Evolutionary conservation across 2,329 filamentous ascomycete species (phyloP), one percentile per base, ranked within the genome.

Genomic region (Lachnum nothofagi): DNA sequence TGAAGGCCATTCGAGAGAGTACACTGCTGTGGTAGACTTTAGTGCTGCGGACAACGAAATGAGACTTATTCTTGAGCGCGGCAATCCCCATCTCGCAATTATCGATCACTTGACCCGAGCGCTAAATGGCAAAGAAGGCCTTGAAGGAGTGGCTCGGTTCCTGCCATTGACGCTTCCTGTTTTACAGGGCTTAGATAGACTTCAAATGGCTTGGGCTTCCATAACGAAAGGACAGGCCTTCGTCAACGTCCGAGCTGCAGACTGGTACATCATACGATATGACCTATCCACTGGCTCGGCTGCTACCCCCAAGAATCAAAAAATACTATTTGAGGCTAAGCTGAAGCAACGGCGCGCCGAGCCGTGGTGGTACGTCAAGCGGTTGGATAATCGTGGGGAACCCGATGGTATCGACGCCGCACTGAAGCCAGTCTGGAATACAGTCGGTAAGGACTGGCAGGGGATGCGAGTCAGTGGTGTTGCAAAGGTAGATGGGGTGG

Each of bases 51-150:
- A 74, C 3, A 64, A 70, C 22, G 44, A 33, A 2, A 79, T 87
- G 55, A 71, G 71, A 14, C 70, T 93, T 23, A 68, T 71, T 22
- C 71, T 91, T 17, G 75, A 83, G 34, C 69, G 70, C 12, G 73
- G 72, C 10, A 88, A 86, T 58, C 86, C 86, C 2, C 86, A 90
- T 60, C 69, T 83, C 38, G 77, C 82, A 16, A 74, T 86, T 10
- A 68, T 75, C 17, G 79, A 83, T 55, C 70, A 78, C 38, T 71
- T 89, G 51, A 75, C 74, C 45, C 71, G 69, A 3, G 69, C 83
- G 6, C 75, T 83, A 51, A 85, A 85, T 61, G 73, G 34, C 63
- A 73, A 67, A 51, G 46, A 63, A 49, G 33, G 70, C 64, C 59
- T 87, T 71, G 62, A 75, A 67, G 59, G 75, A 59, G 58, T 77